Conservation (phyloP, 2,329 filamentous ascomycete genomes). For the Mycosphaerella sp. region DNA sequence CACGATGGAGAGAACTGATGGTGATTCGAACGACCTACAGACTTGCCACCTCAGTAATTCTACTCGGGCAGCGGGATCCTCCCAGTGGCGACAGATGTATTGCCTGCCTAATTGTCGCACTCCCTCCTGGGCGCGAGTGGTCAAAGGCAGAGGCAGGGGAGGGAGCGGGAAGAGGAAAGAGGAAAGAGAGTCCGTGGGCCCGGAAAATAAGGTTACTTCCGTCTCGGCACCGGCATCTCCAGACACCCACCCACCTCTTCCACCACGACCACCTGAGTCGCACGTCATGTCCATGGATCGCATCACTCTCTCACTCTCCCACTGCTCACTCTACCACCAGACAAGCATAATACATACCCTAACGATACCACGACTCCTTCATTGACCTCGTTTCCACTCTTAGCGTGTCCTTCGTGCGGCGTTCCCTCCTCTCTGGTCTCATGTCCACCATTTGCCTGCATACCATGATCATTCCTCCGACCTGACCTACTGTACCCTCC, state of each 20-base stretch:
- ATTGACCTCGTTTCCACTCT: not conserved
- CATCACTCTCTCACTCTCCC: not conserved
- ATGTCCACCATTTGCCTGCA: not conserved
- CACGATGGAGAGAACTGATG: not conserved
- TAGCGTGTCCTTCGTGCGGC: not conserved
- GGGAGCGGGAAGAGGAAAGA: not conserved
- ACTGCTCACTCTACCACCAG: not conserved
- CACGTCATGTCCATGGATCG: not conserved
- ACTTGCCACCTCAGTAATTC: too few species aligned
- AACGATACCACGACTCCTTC: not conserved
- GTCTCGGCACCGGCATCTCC: not conserved
- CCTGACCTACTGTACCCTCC: not conserved
- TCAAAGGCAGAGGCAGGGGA: not conserved
- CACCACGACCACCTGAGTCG: not conserved
- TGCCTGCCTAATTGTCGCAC: too few species aligned
- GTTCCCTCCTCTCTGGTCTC: not conserved
- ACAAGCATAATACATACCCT: conserved; percentile 1
- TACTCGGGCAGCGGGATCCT: too few species aligned
- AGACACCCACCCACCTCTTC: not conserved
- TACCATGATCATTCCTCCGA: not conserved
- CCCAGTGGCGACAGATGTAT: too few species aligned
- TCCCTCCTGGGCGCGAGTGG: not conserved
- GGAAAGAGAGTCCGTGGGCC: not conserved
- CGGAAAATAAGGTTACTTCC: not conserved
- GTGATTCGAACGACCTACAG: not conserved